A percentile compares a stretch with the other conserved stretches of the same genome.
Conservation (phyloP, 116 monocot genomes). For the Iris pallida region DNA sequence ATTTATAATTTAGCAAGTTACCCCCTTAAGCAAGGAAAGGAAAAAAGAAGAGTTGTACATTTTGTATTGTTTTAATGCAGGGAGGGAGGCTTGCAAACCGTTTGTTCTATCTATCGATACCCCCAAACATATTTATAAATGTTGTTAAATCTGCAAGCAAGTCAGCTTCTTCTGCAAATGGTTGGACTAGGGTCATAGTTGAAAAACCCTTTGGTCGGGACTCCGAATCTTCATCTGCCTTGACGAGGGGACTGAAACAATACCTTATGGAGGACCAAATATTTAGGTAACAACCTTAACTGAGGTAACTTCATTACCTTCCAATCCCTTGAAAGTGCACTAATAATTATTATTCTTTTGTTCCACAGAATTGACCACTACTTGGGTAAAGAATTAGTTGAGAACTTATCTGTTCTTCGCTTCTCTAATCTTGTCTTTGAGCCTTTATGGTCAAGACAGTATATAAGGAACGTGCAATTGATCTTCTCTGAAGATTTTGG, state of each 20-base stretch:
- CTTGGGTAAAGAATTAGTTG: conserved; percentile 96
- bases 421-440: conserved; percentile 98
- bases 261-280: conserved; percentile 88
- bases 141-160: conserved; percentile 81
- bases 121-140: conserved; percentile 88
- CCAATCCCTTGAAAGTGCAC: neutral
- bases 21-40: neutral
- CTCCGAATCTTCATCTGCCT: conserved; percentile 77
- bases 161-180: conserved; percentile 70
- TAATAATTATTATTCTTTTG: conserved; percentile 4
- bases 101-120: conserved; percentile 82
- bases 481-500: conserved; percentile 98
- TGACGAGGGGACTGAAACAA: conserved; percentile 66
- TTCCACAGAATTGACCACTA: conserved; percentile 87
- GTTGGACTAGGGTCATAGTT: conserved; percentile 94
- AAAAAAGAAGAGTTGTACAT: no score
- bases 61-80: conserved; percentile 36
- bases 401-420: conserved; percentile 95
- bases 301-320: neutral
- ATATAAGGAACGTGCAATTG: conserved; percentile 93
- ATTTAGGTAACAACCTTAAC: conserved; percentile 55
- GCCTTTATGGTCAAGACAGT: conserved; percentile 96
- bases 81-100: conserved; percentile 71
- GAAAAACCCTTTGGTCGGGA: conserved; percentile 94
- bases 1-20: no score